Percentiles rank a stretch among this genome's conserved stretches.
Evolutionary conservation across 805 yeast genomes (phyloP).

Genomic region (Starmerella riodocensis): DNA sequence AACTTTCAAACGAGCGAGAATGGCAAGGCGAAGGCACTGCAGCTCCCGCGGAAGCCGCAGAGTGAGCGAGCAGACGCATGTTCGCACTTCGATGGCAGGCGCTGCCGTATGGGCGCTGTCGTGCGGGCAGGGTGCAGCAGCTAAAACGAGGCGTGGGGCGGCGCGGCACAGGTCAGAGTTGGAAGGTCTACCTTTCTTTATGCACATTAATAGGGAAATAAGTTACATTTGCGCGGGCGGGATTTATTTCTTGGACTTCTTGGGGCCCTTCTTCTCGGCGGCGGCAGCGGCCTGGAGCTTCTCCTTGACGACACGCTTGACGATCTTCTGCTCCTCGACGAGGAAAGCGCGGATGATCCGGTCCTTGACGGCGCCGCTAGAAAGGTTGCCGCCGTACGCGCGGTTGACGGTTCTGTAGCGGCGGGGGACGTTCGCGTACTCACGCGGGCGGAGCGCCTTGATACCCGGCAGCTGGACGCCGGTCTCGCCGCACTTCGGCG

Average conservation of each 20-base stretch:
- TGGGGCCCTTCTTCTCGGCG: conserved; percentile 23
- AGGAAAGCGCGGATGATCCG: conserved; percentile 99
- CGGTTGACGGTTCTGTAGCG: conserved; percentile 97
- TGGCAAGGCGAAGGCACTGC: no score
- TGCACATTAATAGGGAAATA: conserved; percentile 10
- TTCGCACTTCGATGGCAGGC: no score
- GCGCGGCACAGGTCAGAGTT: no score
- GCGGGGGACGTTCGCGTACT: conserved; percentile 88
- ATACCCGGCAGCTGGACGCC: conserved; percentile 68
- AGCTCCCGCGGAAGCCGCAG: no score
- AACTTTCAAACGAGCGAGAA: no score
- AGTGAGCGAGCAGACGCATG: no score
- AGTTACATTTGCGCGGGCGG: conserved; percentile 7
- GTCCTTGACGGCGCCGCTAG: conserved; percentile 95
- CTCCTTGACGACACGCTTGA: conserved; percentile 97
- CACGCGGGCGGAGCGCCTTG: conserved; percentile 94
- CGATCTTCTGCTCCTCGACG: conserved; percentile 99
- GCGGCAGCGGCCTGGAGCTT: conserved; percentile 79
- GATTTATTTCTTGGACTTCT: conserved; percentile 25
- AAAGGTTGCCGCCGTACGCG: conserved; percentile 99
- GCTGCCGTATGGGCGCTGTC: no score
- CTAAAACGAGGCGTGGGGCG: no score
- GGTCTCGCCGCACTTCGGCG: conserved; percentile 53
- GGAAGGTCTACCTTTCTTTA: no score
- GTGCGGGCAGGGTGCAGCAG: no score